phyloP scores from a whole-genome alignment of 306 rosid genomes.

The Gastrolobium bilobum region DNA sequence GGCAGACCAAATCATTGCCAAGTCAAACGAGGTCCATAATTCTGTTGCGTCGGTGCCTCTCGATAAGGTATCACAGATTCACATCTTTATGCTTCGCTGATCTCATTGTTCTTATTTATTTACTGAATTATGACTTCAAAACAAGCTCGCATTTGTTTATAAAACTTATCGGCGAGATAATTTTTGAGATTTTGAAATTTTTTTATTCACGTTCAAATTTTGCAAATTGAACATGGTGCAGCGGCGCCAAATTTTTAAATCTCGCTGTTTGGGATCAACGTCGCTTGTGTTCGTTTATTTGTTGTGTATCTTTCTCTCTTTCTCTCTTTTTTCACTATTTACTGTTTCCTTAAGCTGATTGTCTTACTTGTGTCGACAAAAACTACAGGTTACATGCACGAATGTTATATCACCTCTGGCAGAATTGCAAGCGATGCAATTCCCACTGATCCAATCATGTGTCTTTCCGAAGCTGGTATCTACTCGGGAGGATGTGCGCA shows the following conservation, averaged over 20 bases:
- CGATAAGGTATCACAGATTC: constrained; percentile 69
- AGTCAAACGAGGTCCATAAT: constrained; percentile 82
- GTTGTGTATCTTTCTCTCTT: neutral
- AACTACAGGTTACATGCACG: constrained; percentile 77
- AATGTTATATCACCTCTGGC: constrained; percentile 82
- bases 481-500: constrained; percentile 72
- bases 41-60: constrained; percentile 84
- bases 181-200: constrained; percentile 16
- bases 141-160: neutral
- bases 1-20: constrained; percentile 73
- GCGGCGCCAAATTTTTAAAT: neutral
- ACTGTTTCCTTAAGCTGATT: constrained; percentile 23
- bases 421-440: constrained; percentile 82
- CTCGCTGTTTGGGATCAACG: constrained; percentile 9
- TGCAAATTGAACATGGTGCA: constrained; percentile 27
- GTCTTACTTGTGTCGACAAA: constrained; percentile 36
- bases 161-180: neutral
- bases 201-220: constrained; percentile 28
- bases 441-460: constrained; percentile 85
- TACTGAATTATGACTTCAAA: constrained; percentile 18
- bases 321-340: neutral
- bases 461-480: constrained; percentile 83
- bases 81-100: neutral
- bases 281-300: constrained; percentile 9
- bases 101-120: constrained; percentile 1